Evolutionary conservation across 352 stramenopile genomes (phyloP).

Genomic region (Sclerospora graminicola): DNA sequence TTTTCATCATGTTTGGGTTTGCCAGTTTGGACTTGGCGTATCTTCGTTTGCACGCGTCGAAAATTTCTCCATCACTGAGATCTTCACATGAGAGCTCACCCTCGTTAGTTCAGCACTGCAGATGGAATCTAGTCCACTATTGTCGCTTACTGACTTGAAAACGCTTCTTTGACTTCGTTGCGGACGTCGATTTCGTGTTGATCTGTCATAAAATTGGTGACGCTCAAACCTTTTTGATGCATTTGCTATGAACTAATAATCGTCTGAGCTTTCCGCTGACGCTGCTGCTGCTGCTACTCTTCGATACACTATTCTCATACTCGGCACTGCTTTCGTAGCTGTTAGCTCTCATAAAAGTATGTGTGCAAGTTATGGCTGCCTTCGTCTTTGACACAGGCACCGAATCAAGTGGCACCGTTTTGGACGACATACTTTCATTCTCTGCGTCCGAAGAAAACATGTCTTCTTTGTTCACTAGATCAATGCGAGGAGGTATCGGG

Average conservation of each 20-base stretch:
- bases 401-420: neutral
- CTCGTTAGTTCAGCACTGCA: conserved; percentile 31
- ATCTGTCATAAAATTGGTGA: too few species aligned
- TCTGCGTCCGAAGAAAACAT: conserved; percentile 7
- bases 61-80: conserved; percentile 65
- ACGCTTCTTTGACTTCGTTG: too few species aligned
- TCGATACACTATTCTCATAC: conserved; percentile 4
- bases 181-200: too few species aligned
- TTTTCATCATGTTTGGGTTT: conserved; percentile 3
- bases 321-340: conserved; percentile 7
- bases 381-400: neutral
- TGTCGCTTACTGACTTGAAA: conserved; percentile 7
- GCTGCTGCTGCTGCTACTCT: conserved; percentile 13
- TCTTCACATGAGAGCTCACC: conserved; percentile 27
- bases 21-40: conserved; percentile 21
- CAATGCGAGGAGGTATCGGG: too few species aligned
- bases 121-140: conserved; percentile 19
- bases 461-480: neutral
- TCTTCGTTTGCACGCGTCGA: conserved; percentile 17
- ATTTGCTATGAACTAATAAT: too few species aligned
- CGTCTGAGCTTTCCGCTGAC: too few species aligned
- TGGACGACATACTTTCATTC: conserved; percentile 1
- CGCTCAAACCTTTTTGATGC: too few species aligned
- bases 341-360: neutral
- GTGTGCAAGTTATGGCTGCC: too few species aligned